Percentiles rank a stretch among this genome's conserved stretches.
phyloP scores from a whole-genome alignment of 1,139 yeast genomes.

The Pichia sp. region DNA sequence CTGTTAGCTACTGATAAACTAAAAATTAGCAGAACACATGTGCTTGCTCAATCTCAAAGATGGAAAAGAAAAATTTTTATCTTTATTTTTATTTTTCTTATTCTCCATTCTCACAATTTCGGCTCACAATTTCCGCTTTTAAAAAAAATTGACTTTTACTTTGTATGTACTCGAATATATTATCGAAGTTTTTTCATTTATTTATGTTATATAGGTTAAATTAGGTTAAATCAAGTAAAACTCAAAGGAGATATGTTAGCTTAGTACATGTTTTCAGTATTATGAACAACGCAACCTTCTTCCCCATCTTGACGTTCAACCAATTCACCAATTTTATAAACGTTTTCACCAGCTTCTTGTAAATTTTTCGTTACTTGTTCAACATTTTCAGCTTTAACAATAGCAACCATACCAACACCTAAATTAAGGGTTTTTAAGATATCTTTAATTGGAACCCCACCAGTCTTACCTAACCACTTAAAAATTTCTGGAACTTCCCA shows the following conservation, averaged over 20 bases:
- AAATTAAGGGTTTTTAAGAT: conserved; percentile 86
- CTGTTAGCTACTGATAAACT: not conserved
- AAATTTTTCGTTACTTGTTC: conserved; percentile 49
- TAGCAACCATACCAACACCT: conserved; percentile 96
- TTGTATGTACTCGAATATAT: not conserved
- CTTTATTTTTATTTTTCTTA: too few relatives aligned
- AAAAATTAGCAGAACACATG: not conserved
- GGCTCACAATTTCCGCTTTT: not conserved
- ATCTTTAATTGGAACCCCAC: conserved; percentile 81
- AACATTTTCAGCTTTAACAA: conserved; percentile 63
- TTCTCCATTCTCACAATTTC: too few relatives aligned
- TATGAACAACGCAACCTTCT: conserved; percentile 63
- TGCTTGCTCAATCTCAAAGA: not conserved
- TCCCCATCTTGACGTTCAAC: conserved; percentile 44
- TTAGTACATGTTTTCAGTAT: conserved; percentile 38
- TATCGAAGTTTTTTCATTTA: not conserved
- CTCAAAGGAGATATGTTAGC: not conserved
- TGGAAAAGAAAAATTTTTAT: not conserved
- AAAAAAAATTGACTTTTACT: too few relatives aligned
- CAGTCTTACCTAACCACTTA: conserved; percentile 90
- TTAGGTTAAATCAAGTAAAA: not conserved
- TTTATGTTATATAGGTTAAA: not conserved
- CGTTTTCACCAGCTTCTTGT: conserved; percentile 63
- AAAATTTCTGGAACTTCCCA: conserved; percentile 89
- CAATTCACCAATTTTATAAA: conserved; percentile 72